These are phyloP conservation scores for Rubroshorea leprosula DNA, from an alignment of 345 rosid genomes.

Conservation along the genomic window DNA sequence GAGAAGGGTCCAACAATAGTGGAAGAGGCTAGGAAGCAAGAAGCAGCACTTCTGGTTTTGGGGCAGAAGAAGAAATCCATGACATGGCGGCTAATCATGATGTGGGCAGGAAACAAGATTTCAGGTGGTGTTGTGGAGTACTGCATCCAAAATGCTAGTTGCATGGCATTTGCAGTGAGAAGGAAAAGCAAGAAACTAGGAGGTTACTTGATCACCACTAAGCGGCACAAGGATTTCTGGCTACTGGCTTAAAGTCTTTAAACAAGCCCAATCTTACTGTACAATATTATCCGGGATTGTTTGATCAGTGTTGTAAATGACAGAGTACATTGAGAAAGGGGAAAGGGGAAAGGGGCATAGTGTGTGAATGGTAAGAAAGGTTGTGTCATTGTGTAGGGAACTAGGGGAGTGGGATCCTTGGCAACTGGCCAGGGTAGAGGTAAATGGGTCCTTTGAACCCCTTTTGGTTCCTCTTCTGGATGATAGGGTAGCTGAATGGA, in stretches of 20 bases:
- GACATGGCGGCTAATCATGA: conserved; percentile 74
- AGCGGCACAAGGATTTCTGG: conserved; percentile 96
- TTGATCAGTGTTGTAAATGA: conserved; percentile 30
- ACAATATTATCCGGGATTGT: conserved; percentile 7
- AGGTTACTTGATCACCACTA: conserved; percentile 89
- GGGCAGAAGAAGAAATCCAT: conserved; percentile 69
- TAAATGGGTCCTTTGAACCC: too few relatives aligned
- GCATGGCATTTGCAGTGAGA: conserved; percentile 91
- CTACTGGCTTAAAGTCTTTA: conserved; percentile 51
- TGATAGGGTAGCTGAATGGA: too few relatives aligned
- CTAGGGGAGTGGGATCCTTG: not conserved
- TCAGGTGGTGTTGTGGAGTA: conserved; percentile 60
- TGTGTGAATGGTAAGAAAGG: not conserved
- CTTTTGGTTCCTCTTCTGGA: too few relatives aligned
- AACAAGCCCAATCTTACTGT: not conserved
- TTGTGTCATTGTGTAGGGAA: not conserved
- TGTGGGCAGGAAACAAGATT: conserved; percentile 56
- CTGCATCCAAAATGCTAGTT: conserved; percentile 74
- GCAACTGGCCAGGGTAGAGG: not conserved
- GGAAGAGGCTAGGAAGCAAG: conserved; percentile 70
- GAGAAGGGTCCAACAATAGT: conserved; percentile 83
- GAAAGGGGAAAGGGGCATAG: conserved; percentile 8
- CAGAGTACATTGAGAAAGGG: conserved; percentile 11
- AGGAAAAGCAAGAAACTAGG: conserved; percentile 77
- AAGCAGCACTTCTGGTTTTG: conserved; percentile 52